Conservation (phyloP, 2,329 filamentous ascomycete species). For the Westerdykella sp. region DNA sequence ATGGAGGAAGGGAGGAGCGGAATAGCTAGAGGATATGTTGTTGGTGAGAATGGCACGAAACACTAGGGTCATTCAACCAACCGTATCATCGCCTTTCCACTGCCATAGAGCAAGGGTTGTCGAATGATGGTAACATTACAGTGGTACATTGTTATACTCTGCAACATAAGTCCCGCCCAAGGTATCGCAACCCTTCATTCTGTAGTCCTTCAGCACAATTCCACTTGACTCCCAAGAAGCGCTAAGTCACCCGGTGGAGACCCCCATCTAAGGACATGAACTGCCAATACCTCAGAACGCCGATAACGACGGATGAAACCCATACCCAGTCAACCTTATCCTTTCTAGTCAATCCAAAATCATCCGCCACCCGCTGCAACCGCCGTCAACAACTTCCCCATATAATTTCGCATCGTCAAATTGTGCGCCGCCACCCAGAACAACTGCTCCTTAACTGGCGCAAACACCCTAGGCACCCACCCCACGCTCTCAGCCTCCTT, state of each 20-base stretch:
- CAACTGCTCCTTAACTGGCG: slow-evolving; percentile 57
- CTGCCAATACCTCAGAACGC: background rate
- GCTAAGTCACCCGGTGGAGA: background rate
- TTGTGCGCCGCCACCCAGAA: slow-evolving; percentile 69
- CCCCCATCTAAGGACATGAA: background rate
- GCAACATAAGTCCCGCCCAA: background rate
- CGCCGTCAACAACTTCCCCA: slow-evolving; percentile 32
- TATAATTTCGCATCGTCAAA: slow-evolving; percentile 35
- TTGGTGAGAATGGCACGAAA: slow-evolving; percentile 49
- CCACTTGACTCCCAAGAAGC: background rate
- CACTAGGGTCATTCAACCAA: slow-evolving; percentile 11
- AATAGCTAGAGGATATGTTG: slow-evolving; percentile 80
- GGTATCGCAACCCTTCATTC: background rate
- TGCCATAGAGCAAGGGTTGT: too few species aligned
- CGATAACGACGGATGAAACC: background rate
- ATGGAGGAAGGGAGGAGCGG: slow-evolving; percentile 84
- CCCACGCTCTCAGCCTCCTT: slow-evolving; percentile 47
- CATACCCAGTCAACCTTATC: background rate
- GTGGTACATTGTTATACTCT: too few species aligned
- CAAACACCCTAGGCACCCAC: slow-evolving; percentile 64
- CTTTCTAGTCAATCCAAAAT: slow-evolving; percentile 2
- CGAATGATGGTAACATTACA: too few species aligned
- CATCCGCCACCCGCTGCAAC: slow-evolving; percentile 28
- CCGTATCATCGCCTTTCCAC: too few species aligned
- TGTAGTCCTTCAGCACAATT: background rate